Evolutionary conservation across 2,329 filamentous ascomycete genomes (phyloP), one percentile per base, ranked within the genome.

Genomic region (Blastomyces gilchristii): DNA sequence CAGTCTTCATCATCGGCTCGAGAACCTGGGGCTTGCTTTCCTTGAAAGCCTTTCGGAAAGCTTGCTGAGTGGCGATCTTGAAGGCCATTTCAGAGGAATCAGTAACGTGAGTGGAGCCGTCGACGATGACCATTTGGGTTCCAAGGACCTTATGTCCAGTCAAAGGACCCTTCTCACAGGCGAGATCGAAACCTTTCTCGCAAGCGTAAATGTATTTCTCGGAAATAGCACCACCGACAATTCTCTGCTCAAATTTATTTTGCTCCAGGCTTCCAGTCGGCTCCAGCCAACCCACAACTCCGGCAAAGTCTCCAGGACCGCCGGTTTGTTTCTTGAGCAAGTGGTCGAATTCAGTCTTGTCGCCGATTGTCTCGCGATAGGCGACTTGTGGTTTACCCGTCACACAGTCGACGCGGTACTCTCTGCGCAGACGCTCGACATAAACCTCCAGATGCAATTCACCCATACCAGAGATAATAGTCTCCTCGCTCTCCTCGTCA

Each of bases 401-500:
- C 71, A 89, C 84, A 76, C 93, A 96, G 67, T 97, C 94, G 62
- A 96, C 92, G 74, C 89, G 91, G 83, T 99, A 99, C 78, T 99
- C 94, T 73, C 94, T 88, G 70, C 89, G 88, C 80, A 99, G 92
- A 69, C 94, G 91, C 80, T 99, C 94, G 60, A 99, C 87, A 76
- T 99, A 99, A 72, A 99, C 96, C 72, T 96, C 92, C 37, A 99
- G 82, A 77, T 99, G 94, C 69, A 99, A 78, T 77, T 99, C 94
- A 69, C 94, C 94, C 94, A 99, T 99, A 65, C 94, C 94, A 52
- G 90, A 95, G 72, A 99, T 97, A 72, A 99, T 96, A 58, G 93
- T 97, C 80, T 99, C 91, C 73, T 96, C 89, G 67, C 88, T 93
- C 79, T 99, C 94, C 18, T 85, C 78, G 73, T 99, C 94, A 70